Evolutionary conservation across 345 rosid species (phyloP).

Genomic region (Populus nigra): DNA sequence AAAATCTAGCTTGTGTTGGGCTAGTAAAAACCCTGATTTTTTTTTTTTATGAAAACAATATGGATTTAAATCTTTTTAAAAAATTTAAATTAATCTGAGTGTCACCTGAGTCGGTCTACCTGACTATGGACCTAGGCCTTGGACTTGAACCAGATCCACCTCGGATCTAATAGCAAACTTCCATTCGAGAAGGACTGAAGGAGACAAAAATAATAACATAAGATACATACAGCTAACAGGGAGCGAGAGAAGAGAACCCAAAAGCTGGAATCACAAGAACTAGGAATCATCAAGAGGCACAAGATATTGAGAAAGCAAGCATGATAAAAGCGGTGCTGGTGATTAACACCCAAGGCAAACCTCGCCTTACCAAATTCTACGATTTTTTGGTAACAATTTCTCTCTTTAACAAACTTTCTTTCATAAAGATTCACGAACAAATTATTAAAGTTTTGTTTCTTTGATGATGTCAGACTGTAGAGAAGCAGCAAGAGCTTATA

Average conservation of each 20-base stretch:
- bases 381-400: constrained; percentile 51
- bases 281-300: no score
- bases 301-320: not conserved
- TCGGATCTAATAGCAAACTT: not conserved
- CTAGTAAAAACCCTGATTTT: no score
- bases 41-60: no score
- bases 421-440: not conserved
- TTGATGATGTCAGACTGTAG: constrained; percentile 46
- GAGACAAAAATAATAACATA: not conserved
- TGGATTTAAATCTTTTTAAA: accelerated
- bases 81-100: no score
- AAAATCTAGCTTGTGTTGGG: no score
- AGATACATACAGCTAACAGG: not conserved
- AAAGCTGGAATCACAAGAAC: not conserved
- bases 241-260: not conserved
- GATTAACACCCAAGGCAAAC: constrained; percentile 88
- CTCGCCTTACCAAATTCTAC: constrained; percentile 85
- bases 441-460: not conserved
- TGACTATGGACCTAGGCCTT: no score
- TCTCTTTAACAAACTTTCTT: not conserved
- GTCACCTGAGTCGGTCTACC: no score
- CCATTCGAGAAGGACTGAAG: not conserved
- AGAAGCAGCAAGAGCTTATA: constrained; percentile 87
- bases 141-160: no score
- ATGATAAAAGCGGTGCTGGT: constrained; percentile 91